These are phyloP conservation scores for Prunus mongolica DNA, from an alignment of 306 rosid species.

Conservation along the genomic window DNA sequence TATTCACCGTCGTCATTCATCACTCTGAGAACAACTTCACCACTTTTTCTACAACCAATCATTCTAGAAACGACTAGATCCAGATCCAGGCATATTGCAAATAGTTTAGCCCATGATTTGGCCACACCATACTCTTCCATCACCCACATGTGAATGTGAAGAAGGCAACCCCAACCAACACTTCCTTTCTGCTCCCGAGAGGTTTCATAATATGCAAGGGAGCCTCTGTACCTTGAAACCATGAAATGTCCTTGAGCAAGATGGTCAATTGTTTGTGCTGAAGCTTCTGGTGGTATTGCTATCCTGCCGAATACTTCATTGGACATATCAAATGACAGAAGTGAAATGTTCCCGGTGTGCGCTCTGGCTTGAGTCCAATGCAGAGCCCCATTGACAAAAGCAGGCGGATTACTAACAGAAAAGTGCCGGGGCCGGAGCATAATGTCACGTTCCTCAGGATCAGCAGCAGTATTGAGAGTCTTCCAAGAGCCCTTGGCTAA, in stretches of 20 bases:
- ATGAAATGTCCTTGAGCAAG: too few relatives aligned
- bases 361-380: neutral
- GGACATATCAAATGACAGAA: neutral
- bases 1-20: neutral
- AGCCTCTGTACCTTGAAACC: neutral
- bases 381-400: neutral
- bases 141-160: neutral
- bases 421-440: too few relatives aligned
- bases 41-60: neutral
- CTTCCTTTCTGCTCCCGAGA: too few relatives aligned
- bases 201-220: neutral
- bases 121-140: neutral
- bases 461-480: neutral
- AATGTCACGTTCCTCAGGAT: too few relatives aligned
- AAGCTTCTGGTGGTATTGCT: neutral
- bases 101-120: neutral
- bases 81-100: neutral
- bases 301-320: neutral
- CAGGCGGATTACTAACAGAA: neutral
- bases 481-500: neutral
- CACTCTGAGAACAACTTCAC: neutral
- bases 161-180: neutral
- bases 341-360: neutral
- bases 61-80: too few relatives aligned
- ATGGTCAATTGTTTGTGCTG: neutral